Percentiles rank a stretch among this genome's conserved stretches.
Evolutionary conservation across 805 yeast genomes (phyloP).

Genomic region (Spathaspora arborariae): DNA sequence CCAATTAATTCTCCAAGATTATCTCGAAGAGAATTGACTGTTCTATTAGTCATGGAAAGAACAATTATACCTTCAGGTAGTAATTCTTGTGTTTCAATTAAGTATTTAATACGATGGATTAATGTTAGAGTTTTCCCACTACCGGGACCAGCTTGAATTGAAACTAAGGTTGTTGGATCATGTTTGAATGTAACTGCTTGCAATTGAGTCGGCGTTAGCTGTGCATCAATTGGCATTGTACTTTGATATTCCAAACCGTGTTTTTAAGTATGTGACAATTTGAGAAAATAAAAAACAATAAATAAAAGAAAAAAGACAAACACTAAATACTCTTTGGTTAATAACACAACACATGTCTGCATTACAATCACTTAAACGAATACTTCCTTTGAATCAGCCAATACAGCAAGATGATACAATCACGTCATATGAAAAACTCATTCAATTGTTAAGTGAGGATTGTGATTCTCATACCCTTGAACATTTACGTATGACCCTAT

Average conservation of each 20-base stretch:
- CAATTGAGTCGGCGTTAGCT: constrained; percentile 41
- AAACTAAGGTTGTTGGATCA: constrained; percentile 37
- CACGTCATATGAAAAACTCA: background rate
- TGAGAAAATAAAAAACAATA: background rate
- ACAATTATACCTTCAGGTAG: constrained; percentile 56
- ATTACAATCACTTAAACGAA: constrained; percentile 1
- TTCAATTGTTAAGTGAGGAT: background rate
- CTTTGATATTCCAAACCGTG: too few species aligned
- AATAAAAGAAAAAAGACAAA: too few species aligned
- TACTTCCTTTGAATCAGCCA: background rate
- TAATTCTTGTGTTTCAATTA: constrained; percentile 34
- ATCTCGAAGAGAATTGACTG: constrained; percentile 48
- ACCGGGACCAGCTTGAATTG: constrained; percentile 69
- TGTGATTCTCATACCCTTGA: constrained; percentile 1
- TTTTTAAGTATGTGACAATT: too few species aligned
- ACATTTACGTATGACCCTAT: constrained; percentile 2
- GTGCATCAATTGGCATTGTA: background rate
- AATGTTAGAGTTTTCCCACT: constrained; percentile 68
- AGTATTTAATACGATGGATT: constrained; percentile 47
- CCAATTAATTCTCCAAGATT: constrained; percentile 33
- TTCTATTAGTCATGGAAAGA: constrained; percentile 64
- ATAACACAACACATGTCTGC: constrained; percentile 1
- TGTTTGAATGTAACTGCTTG: constrained; percentile 42
- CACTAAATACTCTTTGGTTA: too few species aligned
- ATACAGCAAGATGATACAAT: background rate